A percentile compares a stretch with the other conserved stretches of the same genome.
These are phyloP conservation scores for Apiospora marii DNA, from an alignment of 2,329 filamentous ascomycete genomes.

Conservation along the genomic window DNA sequence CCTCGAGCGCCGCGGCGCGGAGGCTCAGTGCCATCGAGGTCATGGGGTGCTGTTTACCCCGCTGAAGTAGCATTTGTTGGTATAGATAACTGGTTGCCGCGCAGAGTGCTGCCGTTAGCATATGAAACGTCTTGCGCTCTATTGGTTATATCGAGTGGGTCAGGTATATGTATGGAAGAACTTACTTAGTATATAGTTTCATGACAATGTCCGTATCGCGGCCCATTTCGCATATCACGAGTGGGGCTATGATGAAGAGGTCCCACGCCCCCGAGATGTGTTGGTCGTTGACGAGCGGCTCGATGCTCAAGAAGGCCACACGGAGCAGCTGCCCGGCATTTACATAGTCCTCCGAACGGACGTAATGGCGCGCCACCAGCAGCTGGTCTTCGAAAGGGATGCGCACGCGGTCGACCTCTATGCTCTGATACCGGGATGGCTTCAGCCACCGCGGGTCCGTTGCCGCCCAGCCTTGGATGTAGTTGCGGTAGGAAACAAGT, in stretches of 20 bases:
- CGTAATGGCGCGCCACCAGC: constrained; percentile 3
- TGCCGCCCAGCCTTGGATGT: constrained; percentile 4
- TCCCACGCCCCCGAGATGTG: constrained; percentile 7
- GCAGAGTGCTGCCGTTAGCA: neutral
- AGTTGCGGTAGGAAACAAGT: neutral
- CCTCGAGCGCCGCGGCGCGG: constrained; percentile 9
- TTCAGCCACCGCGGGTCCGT: constrained; percentile 17
- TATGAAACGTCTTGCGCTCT: neutral
- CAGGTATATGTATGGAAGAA: neutral
- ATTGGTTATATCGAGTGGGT: neutral
- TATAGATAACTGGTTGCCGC: neutral
- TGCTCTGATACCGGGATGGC: constrained; percentile 2
- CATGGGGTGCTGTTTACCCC: neutral
- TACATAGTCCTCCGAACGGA: neutral
- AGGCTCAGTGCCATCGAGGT: neutral
- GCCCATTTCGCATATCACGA: constrained; percentile 11
- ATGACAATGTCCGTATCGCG: constrained; percentile 9
- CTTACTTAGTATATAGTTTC: constrained; percentile 22
- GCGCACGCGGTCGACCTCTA: neutral
- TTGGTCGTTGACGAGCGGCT: constrained; percentile 14
- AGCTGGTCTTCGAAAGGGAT: constrained; percentile 14
- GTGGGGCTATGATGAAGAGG: constrained; percentile 2
- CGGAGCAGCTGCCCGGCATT: constrained; percentile 12
- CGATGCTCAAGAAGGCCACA: constrained; percentile 16
- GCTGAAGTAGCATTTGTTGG: constrained; percentile 1